These are phyloP conservation scores for Flagelloscypha sp. DNA, from an alignment of 768 basidiomycete genomes.

Conservation along the genomic window DNA sequence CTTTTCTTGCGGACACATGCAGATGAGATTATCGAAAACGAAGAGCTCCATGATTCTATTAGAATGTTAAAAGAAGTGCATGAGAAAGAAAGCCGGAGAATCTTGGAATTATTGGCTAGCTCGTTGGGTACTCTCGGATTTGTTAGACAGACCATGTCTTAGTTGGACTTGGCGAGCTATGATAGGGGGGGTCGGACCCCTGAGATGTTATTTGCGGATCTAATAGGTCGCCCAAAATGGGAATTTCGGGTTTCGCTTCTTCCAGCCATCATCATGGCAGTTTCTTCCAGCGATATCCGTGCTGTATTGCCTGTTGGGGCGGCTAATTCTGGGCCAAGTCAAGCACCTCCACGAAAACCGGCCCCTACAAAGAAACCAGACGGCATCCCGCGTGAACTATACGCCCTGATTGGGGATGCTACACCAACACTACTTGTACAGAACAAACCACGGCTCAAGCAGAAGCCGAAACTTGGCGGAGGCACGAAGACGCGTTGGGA, in stretches of 20 bases:
- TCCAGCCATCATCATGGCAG: conserved; percentile 39
- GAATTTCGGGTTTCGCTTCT: too few relatives aligned
- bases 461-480: conserved; percentile 70
- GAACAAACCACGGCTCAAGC: conserved; percentile 77
- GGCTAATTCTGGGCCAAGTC: conserved; percentile 34
- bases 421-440: conserved; percentile 79
- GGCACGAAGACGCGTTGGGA: conserved; percentile 57
- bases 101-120: conserved; percentile 67
- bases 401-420: conserved; percentile 90
- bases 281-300: conserved; percentile 74
- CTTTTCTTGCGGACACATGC: conserved; percentile 83
- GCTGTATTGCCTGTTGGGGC: conserved; percentile 68
- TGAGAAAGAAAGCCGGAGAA: conserved; percentile 64
- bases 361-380: conserved; percentile 55
- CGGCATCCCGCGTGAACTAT: conserved; percentile 89
- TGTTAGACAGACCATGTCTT: conserved; percentile 62
- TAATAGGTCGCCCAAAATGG: too few relatives aligned
- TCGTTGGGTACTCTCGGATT: conserved; percentile 72
- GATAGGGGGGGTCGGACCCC: too few relatives aligned
- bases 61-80: conserved; percentile 58
- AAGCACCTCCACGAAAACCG: conserved; percentile 40
- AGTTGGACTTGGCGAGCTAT: too few relatives aligned
- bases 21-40: conserved; percentile 66
- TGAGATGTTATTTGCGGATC: too few relatives aligned
- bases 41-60: conserved; percentile 52